Conservation (phyloP, 2,329 filamentous ascomycete genomes). For the Escovopsis sp. region DNA sequence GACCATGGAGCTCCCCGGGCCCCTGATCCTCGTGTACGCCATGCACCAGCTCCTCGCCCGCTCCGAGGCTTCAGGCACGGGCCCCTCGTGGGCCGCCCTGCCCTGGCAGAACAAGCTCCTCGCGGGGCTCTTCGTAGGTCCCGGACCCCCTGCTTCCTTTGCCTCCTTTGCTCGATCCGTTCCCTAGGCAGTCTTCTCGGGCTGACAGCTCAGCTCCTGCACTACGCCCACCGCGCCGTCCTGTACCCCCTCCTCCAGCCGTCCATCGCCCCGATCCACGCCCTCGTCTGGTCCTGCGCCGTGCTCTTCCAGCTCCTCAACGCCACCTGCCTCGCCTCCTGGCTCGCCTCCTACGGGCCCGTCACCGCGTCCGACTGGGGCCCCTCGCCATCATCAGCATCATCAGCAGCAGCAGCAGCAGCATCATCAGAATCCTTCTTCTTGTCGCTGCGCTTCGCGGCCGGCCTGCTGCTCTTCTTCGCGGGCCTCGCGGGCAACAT, state of each 20-base stretch:
- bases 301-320: conserved; percentile 68
- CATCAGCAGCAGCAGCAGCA: too few relatives aligned
- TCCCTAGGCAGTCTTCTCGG: conserved; percentile 1
- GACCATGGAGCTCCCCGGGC: conserved; percentile 72
- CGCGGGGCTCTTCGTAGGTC: conserved; percentile 47
- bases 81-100: conserved; percentile 25
- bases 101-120: conserved; percentile 70
- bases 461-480: conserved; percentile 63
- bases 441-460: conserved; percentile 27
- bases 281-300: conserved; percentile 49
- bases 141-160: background rate
- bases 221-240: conserved; percentile 84
- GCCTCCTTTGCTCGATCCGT: background rate
- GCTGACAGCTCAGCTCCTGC: conserved; percentile 41
- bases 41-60: conserved; percentile 54
- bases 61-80: conserved; percentile 23
- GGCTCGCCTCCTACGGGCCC: conserved; percentile 69
- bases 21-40: conserved; percentile 64
- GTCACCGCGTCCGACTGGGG: conserved; percentile 39
- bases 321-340: conserved; percentile 61
- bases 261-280: conserved; percentile 82
- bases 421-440: too few relatives aligned
- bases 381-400: background rate
- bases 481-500: conserved; percentile 68
- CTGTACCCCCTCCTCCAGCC: conserved; percentile 72